Conservation (phyloP, 2,329 filamentous ascomycete species). For the Emmonsia crescens region DNA sequence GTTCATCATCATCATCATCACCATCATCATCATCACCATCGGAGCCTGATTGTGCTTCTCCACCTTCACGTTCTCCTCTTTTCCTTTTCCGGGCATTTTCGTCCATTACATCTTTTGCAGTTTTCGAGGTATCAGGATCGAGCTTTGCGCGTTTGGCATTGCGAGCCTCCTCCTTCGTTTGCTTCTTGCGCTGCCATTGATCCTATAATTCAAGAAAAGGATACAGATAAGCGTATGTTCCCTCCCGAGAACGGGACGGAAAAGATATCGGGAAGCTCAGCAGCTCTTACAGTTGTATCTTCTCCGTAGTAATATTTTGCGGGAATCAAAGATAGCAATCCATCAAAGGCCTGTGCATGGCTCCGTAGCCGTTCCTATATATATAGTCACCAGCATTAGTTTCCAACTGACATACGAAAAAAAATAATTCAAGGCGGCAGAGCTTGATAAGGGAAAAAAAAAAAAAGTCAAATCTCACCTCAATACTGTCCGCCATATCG, state of each 20-base stretch:
- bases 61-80: slow-evolving; percentile 47
- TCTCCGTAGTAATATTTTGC: slow-evolving; percentile 85
- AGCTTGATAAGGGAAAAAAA: background rate
- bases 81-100: slow-evolving; percentile 75
- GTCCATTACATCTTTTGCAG: slow-evolving; percentile 85
- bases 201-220: slow-evolving; percentile 45
- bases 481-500: slow-evolving; percentile 14
- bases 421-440: background rate
- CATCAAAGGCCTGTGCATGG: slow-evolving; percentile 68
- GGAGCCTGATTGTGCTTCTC: slow-evolving; percentile 33
- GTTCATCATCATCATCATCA: slow-evolving; percentile 34
- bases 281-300: slow-evolving; percentile 62
- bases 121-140: slow-evolving; percentile 82
- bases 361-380: slow-evolving; percentile 38
- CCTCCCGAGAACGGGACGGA: background rate
- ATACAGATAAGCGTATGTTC: slow-evolving; percentile 3
- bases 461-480: slow-evolving; percentile 9
- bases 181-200: slow-evolving; percentile 92
- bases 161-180: slow-evolving; percentile 78
- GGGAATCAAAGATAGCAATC: slow-evolving; percentile 75
- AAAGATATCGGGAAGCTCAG: background rate
- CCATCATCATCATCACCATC: slow-evolving; percentile 37
- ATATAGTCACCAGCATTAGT: slow-evolving; percentile 18
- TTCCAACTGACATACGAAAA: background rate
- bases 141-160: slow-evolving; percentile 80